Evolutionary conservation across 495 filamentous ascomycete genomes (phyloP), one percentile per base, ranked within the genome.

Genomic region (Staphylotrichum longicolle): DNA sequence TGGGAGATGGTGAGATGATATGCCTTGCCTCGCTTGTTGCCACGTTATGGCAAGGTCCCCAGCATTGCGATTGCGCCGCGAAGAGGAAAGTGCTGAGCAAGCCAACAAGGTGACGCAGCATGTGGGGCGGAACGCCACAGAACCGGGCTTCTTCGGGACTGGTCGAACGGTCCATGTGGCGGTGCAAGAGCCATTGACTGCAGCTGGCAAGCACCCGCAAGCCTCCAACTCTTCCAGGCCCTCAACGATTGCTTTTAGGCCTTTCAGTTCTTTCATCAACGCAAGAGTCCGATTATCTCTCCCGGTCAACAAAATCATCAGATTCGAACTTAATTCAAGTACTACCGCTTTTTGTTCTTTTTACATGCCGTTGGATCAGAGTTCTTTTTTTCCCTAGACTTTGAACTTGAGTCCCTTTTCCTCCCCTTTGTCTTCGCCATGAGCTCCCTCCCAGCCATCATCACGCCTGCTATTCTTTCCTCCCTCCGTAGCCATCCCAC

Each of bases 401-500:
- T 27, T 27, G 20, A 27, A 27, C 20, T 27, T 27, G 20, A 27
- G 20, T 27, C 20, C 20, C 20, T 27, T 27, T 27, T 27, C 20
- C 5, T 39, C 10, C 6, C 37, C 37, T 0, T 10, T 39, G 5
- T 10, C 6, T 39, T 2, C 35, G 6, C 33, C 51, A 69, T 69
- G 63, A 62, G 32, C n/a, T 60, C 61, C 6, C 61, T 70, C 4
- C 68, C 68, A 3, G 53, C 56, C 52, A 62, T 74, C 37, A 39
- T 72, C 48, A 75, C 79, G 6, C 72, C 78, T 8, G 59, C 72
- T 4, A 63, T 83, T 37, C 70, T 85, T 7, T 67, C 71, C 27
- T 75, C 76, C 6, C 68, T 85, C n/a, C 78, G 80, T 34, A 70
- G 59, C 45, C 67, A 73, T 41, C 70, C 80, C 14, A 57, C 74